Conservation (phyloP, 805 yeast species). For the Schwanniomyces pseudopolymorphus region DNA sequence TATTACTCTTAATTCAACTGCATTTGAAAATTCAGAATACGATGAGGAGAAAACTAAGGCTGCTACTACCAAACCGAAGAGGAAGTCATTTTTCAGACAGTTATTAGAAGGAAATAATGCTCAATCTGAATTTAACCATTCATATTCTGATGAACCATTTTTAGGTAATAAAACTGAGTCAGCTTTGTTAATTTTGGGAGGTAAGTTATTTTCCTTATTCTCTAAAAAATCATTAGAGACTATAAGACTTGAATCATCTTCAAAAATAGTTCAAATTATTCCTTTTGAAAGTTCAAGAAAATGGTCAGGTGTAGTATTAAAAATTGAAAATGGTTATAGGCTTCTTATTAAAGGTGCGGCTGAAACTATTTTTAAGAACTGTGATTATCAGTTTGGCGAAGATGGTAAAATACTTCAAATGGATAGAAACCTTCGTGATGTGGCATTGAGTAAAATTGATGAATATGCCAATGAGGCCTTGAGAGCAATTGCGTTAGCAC, state of each 20-base stretch:
- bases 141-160: constrained; percentile 52
- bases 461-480: constrained; percentile 75
- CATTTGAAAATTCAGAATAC: constrained; percentile 69
- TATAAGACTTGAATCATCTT: constrained; percentile 21
- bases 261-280: constrained; percentile 60
- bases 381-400: constrained; percentile 41
- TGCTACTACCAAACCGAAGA: constrained; percentile 28
- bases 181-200: constrained; percentile 74
- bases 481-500: constrained; percentile 87
- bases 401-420: constrained; percentile 24
- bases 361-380: constrained; percentile 70
- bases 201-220: constrained; percentile 50
- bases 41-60: constrained; percentile 29
- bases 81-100: constrained; percentile 26
- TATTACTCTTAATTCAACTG: constrained; percentile 79
- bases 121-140: constrained; percentile 10
- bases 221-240: constrained; percentile 44
- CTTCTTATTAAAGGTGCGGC: constrained; percentile 91
- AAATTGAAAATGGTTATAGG: constrained; percentile 50
- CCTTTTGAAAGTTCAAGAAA: constrained; percentile 93
- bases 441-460: constrained; percentile 36
- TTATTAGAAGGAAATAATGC: constrained; percentile 15
- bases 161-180: constrained; percentile 95
- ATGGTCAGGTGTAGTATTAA: constrained; percentile 83
- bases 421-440: constrained; percentile 28